Conservation (phyloP, 2,329 filamentous ascomycete species). For the Podosphaera xanthii region DNA sequence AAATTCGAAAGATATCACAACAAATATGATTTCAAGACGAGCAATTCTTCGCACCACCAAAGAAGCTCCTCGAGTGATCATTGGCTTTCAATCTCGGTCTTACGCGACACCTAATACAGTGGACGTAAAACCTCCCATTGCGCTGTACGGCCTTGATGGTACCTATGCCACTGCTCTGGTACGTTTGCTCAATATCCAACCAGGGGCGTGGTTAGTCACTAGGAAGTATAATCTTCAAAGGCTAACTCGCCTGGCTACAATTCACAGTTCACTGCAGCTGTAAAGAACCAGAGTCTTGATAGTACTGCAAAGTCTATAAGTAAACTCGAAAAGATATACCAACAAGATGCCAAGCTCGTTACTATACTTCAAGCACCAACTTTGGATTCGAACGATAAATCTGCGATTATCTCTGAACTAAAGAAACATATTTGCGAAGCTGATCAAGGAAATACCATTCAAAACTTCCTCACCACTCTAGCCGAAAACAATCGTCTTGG, state of each 20-base stretch:
- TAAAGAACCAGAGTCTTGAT: slow-evolving; percentile 72
- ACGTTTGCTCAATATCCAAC: slow-evolving; percentile 22
- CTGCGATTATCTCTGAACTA: slow-evolving; percentile 66
- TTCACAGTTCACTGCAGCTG: slow-evolving; percentile 74
- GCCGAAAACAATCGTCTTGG: slow-evolving; percentile 92
- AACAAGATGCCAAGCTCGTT: slow-evolving; percentile 63
- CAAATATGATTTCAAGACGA: slow-evolving; percentile 16
- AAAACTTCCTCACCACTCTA: slow-evolving; percentile 79
- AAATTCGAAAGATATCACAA: background rate
- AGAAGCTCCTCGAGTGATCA: slow-evolving; percentile 20
- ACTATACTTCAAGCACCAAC: slow-evolving; percentile 60
- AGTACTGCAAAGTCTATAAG: slow-evolving; percentile 59
- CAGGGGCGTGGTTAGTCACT: background rate
- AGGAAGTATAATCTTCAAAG: background rate
- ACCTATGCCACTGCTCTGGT: slow-evolving; percentile 98
- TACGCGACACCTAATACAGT: slow-evolving; percentile 44
- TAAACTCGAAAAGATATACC: slow-evolving; percentile 46
- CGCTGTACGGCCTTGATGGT: slow-evolving; percentile 88
- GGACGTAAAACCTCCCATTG: slow-evolving; percentile 61
- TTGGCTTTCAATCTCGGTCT: slow-evolving; percentile 42
- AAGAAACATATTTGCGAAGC: slow-evolving; percentile 52
- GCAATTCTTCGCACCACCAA: slow-evolving; percentile 14
- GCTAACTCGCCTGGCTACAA: background rate
- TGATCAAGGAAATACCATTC: slow-evolving; percentile 57
- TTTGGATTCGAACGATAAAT: slow-evolving; percentile 59